Evolutionary conservation across 768 basidiomycete genomes (phyloP).

Genomic region (Suillus subluteus): DNA sequence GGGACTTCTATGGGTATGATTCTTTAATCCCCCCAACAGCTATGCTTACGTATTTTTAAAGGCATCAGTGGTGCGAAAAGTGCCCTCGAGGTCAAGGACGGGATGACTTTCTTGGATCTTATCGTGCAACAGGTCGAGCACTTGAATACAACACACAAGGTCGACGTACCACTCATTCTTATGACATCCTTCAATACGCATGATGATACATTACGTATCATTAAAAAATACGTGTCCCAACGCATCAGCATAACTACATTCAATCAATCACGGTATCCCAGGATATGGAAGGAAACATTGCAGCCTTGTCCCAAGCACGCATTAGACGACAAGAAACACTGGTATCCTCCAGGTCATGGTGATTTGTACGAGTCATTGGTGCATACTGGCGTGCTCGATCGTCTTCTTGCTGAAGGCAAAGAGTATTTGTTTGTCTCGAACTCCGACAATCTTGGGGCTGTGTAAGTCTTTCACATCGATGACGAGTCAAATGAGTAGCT

Average conservation of each 20-base stretch:
- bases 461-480: conserved; percentile 48
- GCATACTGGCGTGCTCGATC: conserved; percentile 90
- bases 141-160: conserved; percentile 80
- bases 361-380: conserved; percentile 92
- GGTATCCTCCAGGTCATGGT: conserved; percentile 98
- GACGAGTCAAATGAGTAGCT: conserved; percentile 8
- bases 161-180: conserved; percentile 95
- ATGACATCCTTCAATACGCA: conserved; percentile 99
- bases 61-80: conserved; percentile 89
- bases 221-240: conserved; percentile 96
- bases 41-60: conserved; percentile 27
- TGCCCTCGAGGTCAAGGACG: conserved; percentile 94
- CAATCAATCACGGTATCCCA: conserved; percentile 94
- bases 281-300: conserved; percentile 87
- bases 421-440: conserved; percentile 98
- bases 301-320: conserved; percentile 81
- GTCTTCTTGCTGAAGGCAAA: conserved; percentile 88
- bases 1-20: conserved; percentile 84
- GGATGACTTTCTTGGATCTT: conserved; percentile 97
- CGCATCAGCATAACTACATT: conserved; percentile 91
- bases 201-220: conserved; percentile 93
- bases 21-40: background rate
- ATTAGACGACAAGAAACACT: conserved; percentile 84
- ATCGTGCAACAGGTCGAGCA: conserved; percentile 95
- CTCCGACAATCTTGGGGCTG: conserved; percentile 94